Evolutionary conservation across 768 basidiomycete species (phyloP).

Genomic region (Piloderma croceum): DNA sequence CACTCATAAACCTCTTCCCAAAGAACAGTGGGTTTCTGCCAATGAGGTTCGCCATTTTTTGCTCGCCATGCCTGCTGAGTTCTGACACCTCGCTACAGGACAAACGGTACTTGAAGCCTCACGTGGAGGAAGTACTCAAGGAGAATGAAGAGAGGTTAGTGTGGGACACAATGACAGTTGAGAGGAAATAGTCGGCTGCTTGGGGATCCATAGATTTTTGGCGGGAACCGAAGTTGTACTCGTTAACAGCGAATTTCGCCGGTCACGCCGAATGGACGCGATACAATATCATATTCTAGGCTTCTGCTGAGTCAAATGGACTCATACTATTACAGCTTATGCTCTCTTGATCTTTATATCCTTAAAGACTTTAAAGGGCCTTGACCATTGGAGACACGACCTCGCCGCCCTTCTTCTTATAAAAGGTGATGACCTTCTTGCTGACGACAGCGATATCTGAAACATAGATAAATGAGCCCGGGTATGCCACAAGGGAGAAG

Average conservation of each 20-base stretch:
- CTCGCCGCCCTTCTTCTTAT: constrained; percentile 69
- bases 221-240: no score
- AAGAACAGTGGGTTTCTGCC: constrained; percentile 71
- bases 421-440: constrained; percentile 84
- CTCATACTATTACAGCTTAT: neutral
- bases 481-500: neutral
- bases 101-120: constrained; percentile 78
- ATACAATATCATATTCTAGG: neutral
- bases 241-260: no score
- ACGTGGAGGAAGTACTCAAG: constrained; percentile 62
- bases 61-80: constrained; percentile 2
- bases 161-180: constrained; percentile 78
- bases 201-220: no score
- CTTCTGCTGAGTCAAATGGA: neutral
- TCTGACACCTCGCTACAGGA: constrained; percentile 50
- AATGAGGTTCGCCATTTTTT: constrained; percentile 55
- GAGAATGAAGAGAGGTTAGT: constrained; percentile 72
- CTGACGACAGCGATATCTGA: constrained; percentile 73
- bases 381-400: constrained; percentile 73
- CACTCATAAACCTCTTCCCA: constrained; percentile 73
- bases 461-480: constrained; percentile 7
- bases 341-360: neutral
- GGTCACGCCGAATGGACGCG: no score
- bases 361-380: constrained; percentile 42
- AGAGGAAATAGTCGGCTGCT: constrained; percentile 68